A percentile compares a stretch with the other conserved stretches of the same genome.
phyloP scores from a whole-genome alignment of 495 filamentous ascomycete species.

The Aspergillus leporis region DNA sequence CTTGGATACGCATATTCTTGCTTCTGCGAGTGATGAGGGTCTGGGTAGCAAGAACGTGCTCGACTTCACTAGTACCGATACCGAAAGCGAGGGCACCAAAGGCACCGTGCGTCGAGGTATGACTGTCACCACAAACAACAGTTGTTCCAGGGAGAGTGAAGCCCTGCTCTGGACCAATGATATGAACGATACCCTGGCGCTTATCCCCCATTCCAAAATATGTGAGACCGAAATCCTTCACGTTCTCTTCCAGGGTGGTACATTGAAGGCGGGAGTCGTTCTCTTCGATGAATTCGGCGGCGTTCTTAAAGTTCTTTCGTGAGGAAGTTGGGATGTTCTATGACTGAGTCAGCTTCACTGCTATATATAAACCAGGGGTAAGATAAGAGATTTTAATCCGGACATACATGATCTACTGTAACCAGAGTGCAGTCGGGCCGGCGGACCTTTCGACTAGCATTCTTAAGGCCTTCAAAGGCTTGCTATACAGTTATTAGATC shows the following conservation, averaged over 20 bases:
- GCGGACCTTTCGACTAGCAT: slow-evolving; percentile 82
- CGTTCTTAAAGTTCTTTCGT: slow-evolving; percentile 84
- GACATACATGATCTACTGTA: slow-evolving; percentile 91
- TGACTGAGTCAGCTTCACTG: slow-evolving; percentile 15
- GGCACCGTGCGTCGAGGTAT: slow-evolving; percentile 96
- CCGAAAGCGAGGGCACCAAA: slow-evolving; percentile 95
- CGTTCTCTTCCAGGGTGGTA: slow-evolving; percentile 93
- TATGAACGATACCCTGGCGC: slow-evolving; percentile 96
- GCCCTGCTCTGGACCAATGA: slow-evolving; percentile 98
- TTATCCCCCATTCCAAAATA: slow-evolving; percentile 97
- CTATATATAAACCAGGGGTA: background rate
- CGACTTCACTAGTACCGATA: slow-evolving; percentile 97
- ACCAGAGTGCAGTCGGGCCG: slow-evolving; percentile 95
- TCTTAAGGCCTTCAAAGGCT: slow-evolving; percentile 94
- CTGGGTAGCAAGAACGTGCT: slow-evolving; percentile 96
- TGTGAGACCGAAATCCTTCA: slow-evolving; percentile 93
- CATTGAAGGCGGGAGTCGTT: slow-evolving; percentile 92
- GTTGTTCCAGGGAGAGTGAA: slow-evolving; percentile 98
- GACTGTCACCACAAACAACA: slow-evolving; percentile 95
- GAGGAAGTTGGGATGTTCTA: slow-evolving; percentile 92
- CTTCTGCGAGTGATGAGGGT: slow-evolving; percentile 90
- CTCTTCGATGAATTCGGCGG: slow-evolving; percentile 84
- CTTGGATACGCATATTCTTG: slow-evolving; percentile 98
- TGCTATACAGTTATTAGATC: slow-evolving; percentile 53
- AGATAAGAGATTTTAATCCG: background rate